These are phyloP conservation scores for Aspergillus nidulans DNA, from an alignment of 495 filamentous ascomycete genomes.

Conservation along the genomic window DNA sequence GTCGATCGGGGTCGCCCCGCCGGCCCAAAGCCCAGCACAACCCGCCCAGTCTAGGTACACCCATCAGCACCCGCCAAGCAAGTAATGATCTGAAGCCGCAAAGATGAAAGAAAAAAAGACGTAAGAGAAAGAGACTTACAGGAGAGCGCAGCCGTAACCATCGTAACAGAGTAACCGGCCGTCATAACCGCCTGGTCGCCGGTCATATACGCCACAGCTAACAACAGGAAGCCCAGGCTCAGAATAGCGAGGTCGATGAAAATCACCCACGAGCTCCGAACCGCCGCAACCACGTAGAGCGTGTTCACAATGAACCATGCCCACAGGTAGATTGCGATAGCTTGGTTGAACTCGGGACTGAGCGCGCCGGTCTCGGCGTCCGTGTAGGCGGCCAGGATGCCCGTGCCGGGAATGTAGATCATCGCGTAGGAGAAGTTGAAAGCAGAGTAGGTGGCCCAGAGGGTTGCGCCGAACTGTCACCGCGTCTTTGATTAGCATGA, in stretches of 20 bases:
- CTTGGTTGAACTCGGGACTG: background rate
- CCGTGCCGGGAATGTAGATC: background rate
- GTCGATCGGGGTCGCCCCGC: background rate
- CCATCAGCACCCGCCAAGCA: background rate
- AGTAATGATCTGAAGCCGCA: too few relatives aligned
- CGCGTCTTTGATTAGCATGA: too few relatives aligned
- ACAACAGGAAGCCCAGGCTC: background rate
- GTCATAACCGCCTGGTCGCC: background rate
- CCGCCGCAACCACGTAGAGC: background rate
- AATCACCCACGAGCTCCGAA: background rate
- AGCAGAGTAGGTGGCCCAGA: background rate
- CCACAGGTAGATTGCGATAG: background rate
- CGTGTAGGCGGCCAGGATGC: background rate
- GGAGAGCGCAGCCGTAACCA: background rate
- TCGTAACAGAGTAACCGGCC: background rate
- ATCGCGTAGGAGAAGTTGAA: conserved; percentile 5
- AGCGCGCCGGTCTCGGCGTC: background rate
- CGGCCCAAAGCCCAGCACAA: background rate
- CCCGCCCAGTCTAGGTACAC: background rate
- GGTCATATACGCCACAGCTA: background rate
- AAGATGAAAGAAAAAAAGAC: too few relatives aligned
- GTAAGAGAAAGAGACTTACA: background rate
- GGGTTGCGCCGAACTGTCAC: background rate
- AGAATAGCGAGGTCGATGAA: background rate
- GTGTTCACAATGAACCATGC: background rate